These are phyloP conservation scores for Silene latifolia DNA, from an alignment of 148 eudicot species.

Conservation along the genomic window DNA sequence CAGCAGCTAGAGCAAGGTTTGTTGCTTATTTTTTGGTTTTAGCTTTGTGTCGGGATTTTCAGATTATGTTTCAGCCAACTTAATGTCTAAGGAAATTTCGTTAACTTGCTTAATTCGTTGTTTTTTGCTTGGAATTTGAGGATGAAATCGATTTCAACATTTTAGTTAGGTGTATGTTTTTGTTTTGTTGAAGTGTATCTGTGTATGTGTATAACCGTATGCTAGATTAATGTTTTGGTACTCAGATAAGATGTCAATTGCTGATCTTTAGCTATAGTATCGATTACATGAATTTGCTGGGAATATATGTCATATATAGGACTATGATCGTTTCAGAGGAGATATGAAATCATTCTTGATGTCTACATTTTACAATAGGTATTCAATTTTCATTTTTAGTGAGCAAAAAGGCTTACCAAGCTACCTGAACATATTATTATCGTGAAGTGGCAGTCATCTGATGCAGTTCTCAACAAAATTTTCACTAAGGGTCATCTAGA, in stretches of 20 bases:
- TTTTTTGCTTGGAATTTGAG: neutral
- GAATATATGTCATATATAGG: neutral
- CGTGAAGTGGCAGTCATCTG: neutral
- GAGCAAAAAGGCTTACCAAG: neutral
- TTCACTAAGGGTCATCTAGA: neutral
- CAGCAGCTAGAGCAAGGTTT: constrained; percentile 68
- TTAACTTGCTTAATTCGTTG: neutral
- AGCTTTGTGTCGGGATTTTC: neutral
- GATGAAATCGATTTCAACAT: constrained; percentile 6
- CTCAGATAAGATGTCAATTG: neutral
- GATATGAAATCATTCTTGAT: neutral
- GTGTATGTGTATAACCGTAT: neutral
- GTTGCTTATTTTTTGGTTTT: constrained; percentile 11
- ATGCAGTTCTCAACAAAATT: neutral
- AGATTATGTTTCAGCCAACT: neutral
- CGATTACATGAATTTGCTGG: too few species aligned
- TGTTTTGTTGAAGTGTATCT: neutral
- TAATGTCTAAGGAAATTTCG: neutral
- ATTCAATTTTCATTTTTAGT: too few species aligned
- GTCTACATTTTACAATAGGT: neutral
- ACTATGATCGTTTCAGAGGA: neutral
- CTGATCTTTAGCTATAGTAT: neutral
- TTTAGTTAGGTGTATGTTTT: neutral
- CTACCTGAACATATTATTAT: neutral
- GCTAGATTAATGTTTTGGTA: neutral